phyloP scores from a whole-genome alignment of 2,329 filamentous ascomycete genomes.

The Talaromyces marneffei region DNA sequence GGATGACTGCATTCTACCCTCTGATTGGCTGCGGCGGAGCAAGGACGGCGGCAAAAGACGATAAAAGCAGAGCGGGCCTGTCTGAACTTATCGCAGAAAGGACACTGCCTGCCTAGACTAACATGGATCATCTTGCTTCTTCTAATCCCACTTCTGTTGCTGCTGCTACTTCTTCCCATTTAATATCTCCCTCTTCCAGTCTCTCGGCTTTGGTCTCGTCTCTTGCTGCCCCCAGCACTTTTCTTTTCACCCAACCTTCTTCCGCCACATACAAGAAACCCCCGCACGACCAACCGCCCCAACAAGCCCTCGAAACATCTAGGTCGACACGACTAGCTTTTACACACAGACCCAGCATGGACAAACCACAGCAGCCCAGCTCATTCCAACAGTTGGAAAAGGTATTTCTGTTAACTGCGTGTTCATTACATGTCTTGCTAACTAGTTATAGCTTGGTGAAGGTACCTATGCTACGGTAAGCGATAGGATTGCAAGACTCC shows the following conservation, averaged over 20 bases:
- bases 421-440: conserved; percentile 16
- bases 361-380: conserved; percentile 84
- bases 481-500: conserved; percentile 13
- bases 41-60: background rate
- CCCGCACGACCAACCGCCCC: conserved; percentile 9
- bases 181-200: conserved; percentile 19
- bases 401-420: conserved; percentile 25
- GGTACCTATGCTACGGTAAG: conserved; percentile 95
- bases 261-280: conserved; percentile 14
- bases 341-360: conserved; percentile 54
- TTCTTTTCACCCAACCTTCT: conserved; percentile 27
- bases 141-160: background rate
- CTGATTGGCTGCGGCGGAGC: background rate
- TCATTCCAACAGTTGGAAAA: conserved; percentile 99
- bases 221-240: conserved; percentile 33
- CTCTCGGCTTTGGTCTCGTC: conserved; percentile 21
- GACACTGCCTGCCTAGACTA: background rate
- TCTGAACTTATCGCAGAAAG: background rate
- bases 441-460: conserved; percentile 67
- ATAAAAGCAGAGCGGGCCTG: background rate
- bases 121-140: background rate
- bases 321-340: background rate
- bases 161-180: background rate
- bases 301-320: background rate
- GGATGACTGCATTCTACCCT: background rate